phyloP scores from a whole-genome alignment of 1,139 yeast species.

The Sugiyamaella japonica region DNA sequence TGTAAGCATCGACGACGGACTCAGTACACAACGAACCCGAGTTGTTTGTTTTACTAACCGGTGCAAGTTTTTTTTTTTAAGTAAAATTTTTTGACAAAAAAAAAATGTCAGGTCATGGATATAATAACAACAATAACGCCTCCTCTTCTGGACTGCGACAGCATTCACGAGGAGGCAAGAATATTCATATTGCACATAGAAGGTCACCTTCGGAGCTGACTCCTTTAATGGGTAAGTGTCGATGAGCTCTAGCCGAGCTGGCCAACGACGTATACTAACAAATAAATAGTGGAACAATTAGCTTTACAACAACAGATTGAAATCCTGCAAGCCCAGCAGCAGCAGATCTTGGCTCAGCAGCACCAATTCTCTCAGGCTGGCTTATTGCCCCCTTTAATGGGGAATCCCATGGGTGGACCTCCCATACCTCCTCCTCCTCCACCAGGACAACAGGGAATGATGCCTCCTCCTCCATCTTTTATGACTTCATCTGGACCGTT shows the following conservation, averaged over 20 bases:
- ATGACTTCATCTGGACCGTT: constrained; percentile 33
- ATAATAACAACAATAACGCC: constrained; percentile 14
- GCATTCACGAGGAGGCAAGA: constrained; percentile 28
- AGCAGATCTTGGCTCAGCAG: constrained; percentile 72
- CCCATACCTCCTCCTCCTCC: constrained; percentile 16
- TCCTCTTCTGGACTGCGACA: constrained; percentile 15
- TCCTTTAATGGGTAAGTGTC: constrained; percentile 77
- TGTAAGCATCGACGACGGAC: constrained; percentile 7
- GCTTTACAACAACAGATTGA: constrained; percentile 92
- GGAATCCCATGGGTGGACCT: constrained; percentile 15
- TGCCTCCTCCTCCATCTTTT: constrained; percentile 25
- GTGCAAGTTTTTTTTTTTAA: constrained; percentile 2
- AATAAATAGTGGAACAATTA: constrained; percentile 68
- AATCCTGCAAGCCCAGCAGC: constrained; percentile 87
- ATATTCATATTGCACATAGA: constrained; percentile 86
- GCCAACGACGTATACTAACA: too few relatives aligned
- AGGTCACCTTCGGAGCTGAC: constrained; percentile 93
- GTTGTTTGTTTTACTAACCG: background rate
- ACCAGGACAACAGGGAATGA: constrained; percentile 23
- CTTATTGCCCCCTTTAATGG: constrained; percentile 23
- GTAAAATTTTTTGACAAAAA: background rate
- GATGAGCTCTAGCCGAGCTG: too few relatives aligned
- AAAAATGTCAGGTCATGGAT: constrained; percentile 10
- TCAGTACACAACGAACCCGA: too few relatives aligned
- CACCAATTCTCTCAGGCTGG: constrained; percentile 48